Evolutionary conservation across 805 yeast species (phyloP).

Genomic region (Grigorovia humatica): DNA sequence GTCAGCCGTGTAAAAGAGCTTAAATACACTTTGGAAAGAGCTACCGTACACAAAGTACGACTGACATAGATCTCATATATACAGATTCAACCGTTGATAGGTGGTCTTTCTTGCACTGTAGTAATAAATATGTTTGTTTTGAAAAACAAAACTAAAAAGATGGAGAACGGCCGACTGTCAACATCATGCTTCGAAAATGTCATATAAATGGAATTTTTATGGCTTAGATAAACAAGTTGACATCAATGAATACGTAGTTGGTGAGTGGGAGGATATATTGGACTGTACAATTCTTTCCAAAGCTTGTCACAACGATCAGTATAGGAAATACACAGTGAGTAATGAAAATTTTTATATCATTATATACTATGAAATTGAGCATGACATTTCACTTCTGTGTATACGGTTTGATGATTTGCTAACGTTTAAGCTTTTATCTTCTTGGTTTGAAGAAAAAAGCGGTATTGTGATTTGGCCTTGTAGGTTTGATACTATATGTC

Average conservation of each 20-base stretch:
- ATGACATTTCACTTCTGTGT: neutral
- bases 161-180: neutral
- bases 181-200: constrained; percentile 5
- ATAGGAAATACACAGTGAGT: neutral
- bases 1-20: too few species aligned
- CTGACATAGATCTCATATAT: too few species aligned
- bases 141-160: too few species aligned
- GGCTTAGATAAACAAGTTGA: constrained; percentile 5
- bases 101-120: too few species aligned
- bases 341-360: neutral
- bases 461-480: constrained; percentile 21
- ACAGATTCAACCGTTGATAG: too few species aligned
- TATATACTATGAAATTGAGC: neutral
- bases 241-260: constrained; percentile 1
- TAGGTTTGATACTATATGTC: constrained; percentile 14
- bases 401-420: neutral
- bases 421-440: constrained; percentile 1
- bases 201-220: constrained; percentile 10
- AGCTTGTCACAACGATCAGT: neutral
- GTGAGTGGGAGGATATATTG: constrained; percentile 6
- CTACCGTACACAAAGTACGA: too few species aligned
- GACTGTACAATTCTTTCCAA: neutral
- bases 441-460: constrained; percentile 22
- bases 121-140: too few species aligned
- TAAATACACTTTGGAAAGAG: too few species aligned